Percentiles rank a stretch among this genome's conserved stretches.
These are phyloP conservation scores for Boletus sp. DNA, from an alignment of 1,284 basidiomycete species.

Conservation along the genomic window DNA sequence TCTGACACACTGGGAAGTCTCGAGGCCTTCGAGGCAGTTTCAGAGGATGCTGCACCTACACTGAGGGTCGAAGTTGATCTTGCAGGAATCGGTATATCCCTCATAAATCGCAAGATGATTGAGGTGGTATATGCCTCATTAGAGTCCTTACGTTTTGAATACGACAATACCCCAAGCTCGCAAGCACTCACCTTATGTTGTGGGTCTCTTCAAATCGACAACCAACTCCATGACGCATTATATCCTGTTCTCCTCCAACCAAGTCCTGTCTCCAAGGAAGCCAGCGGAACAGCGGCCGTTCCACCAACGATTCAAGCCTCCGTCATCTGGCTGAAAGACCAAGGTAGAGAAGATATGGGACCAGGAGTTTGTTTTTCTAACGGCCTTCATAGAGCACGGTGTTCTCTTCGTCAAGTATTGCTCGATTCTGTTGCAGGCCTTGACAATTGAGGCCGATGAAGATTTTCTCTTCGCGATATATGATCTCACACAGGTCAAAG, in stretches of 20 bases:
- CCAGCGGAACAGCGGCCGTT: conserved; percentile 69
- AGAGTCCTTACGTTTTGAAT: conserved; percentile 82
- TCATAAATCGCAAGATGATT: conserved; percentile 85
- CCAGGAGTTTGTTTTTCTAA: neutral
- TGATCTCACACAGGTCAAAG: conserved; percentile 90
- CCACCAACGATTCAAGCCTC: conserved; percentile 92
- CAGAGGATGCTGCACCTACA: conserved; percentile 70
- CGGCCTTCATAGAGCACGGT: conserved; percentile 71
- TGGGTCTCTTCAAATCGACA: conserved; percentile 93
- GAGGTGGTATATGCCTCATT: conserved; percentile 92
- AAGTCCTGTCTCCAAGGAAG: conserved; percentile 85
- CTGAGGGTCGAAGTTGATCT: conserved; percentile 77
- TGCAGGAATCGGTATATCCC: conserved; percentile 90
- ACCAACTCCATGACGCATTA: conserved; percentile 94
- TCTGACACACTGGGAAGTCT: conserved; percentile 71
- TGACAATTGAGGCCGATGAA: conserved; percentile 96
- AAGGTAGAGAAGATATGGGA: conserved; percentile 53
- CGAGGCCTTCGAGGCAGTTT: conserved; percentile 88
- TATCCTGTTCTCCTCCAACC: conserved; percentile 98
- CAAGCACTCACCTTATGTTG: conserved; percentile 84
- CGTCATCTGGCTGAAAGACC: conserved; percentile 89
- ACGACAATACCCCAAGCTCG: conserved; percentile 78
- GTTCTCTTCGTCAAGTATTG: conserved; percentile 98
- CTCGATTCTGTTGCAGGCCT: conserved; percentile 89
- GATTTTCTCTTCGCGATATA: conserved; percentile 93